A percentile compares a stretch with the other conserved stretches of the same genome.
Conservation (phyloP, 164 flowering plant genomes). For the Tinospora cordifolia region DNA sequence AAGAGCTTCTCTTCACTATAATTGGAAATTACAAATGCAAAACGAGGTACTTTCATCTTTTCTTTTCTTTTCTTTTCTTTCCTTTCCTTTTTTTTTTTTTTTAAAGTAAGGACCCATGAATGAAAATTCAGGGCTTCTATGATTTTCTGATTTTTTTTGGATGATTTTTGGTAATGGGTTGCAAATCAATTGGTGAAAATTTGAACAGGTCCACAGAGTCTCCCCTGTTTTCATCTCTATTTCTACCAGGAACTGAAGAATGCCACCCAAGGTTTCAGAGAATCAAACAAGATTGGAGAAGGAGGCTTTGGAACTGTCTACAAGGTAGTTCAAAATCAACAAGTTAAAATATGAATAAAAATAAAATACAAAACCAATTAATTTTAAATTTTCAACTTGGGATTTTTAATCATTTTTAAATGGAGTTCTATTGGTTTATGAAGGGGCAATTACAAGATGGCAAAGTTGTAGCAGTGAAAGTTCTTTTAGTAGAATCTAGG, state of each 20-base stretch:
- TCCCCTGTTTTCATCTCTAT: conserved; percentile 17
- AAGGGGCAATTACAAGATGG: conserved; percentile 40
- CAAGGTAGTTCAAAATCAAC: conserved; percentile 36
- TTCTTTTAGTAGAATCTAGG: conserved; percentile 32
- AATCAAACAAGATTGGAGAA: conserved; percentile 31
- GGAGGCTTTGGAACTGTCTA: conserved; percentile 41
- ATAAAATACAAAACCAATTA: no score
- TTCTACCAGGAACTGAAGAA: conserved; percentile 26
- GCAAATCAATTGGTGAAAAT: no score
- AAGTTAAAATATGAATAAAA: no score
- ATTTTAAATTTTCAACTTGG: no score
- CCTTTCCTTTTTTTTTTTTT: no score
- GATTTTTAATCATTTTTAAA: not conserved
- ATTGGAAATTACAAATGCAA: not conserved
- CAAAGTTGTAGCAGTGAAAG: conserved; percentile 27
- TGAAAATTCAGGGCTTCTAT: not conserved
- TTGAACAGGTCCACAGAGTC: no score
- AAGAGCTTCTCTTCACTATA: not conserved
- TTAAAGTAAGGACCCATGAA: no score
- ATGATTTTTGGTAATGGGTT: not conserved
- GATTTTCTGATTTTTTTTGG: not conserved
- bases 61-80: no score
- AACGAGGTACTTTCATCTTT: no score
- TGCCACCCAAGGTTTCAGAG: conserved; percentile 28
- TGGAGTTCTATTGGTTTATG: not conserved